Percentiles rank a stretch among this genome's conserved stretches.
These are phyloP conservation scores for Talaromyces rugulosus DNA, from an alignment of 2,329 filamentous ascomycete genomes.

Conservation along the genomic window DNA sequence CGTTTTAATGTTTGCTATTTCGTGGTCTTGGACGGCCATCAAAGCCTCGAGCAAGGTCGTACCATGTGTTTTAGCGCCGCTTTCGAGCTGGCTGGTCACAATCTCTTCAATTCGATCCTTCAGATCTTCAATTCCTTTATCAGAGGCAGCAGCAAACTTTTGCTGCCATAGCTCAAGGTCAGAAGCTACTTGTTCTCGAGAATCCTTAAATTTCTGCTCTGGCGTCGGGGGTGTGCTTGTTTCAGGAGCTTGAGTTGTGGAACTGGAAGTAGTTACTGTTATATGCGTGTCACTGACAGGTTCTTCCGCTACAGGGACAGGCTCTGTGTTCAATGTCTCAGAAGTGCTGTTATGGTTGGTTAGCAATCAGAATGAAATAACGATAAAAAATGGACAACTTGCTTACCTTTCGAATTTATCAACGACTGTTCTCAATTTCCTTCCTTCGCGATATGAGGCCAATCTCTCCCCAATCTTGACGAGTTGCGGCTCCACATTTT, in stretches of 20 bases:
- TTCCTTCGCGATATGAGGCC: constrained; percentile 59
- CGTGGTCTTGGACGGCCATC: constrained; percentile 60
- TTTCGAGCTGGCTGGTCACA: constrained; percentile 66
- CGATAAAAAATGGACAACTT: neutral
- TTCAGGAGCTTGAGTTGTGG: constrained; percentile 24
- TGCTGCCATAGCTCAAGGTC: constrained; percentile 83
- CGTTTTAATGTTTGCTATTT: constrained; percentile 62
- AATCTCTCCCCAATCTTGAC: constrained; percentile 87
- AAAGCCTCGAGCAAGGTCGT: constrained; percentile 60
- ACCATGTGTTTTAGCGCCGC: constrained; percentile 47
- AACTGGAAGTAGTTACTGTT: constrained; percentile 10
- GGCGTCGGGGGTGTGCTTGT: constrained; percentile 40
- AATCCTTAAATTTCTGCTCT: constrained; percentile 35
- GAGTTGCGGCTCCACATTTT: constrained; percentile 94
- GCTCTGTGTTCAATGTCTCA: constrained; percentile 2
- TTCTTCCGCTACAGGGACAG: constrained; percentile 14
- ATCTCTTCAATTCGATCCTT: constrained; percentile 64
- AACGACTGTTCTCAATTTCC: constrained; percentile 57
- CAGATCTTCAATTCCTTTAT: constrained; percentile 72
- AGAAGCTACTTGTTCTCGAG: constrained; percentile 63
- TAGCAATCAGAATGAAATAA: neutral
- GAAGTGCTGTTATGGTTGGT: constrained; percentile 10
- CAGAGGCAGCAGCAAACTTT: constrained; percentile 79
- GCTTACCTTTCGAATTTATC: constrained; percentile 50
- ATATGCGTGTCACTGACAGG: neutral